Percentiles rank a stretch among this genome's conserved stretches.
Evolutionary conservation across 345 rosid genomes (phyloP).

Genomic region (Gossypium raimondii): DNA sequence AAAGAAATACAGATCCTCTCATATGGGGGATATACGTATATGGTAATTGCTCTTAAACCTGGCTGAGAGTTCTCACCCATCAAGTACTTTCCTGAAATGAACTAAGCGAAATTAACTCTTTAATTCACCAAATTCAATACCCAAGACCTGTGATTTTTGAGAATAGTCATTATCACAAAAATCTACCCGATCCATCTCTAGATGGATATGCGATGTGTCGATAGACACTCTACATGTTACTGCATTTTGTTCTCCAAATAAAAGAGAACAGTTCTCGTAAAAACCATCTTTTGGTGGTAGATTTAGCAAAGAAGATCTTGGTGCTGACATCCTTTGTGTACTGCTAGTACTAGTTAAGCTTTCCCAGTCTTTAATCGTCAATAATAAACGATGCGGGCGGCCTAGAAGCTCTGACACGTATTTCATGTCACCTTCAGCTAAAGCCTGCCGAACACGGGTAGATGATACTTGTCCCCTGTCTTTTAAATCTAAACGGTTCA

Average conservation of each 20-base stretch:
- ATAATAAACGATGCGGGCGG: constrained; percentile 67
- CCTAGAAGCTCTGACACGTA: constrained; percentile 86
- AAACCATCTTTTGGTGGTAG: constrained; percentile 70
- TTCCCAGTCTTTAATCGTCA: constrained; percentile 35
- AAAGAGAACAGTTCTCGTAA: constrained; percentile 48
- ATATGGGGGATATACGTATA: neutral
- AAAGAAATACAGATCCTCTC: neutral
- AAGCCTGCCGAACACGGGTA: constrained; percentile 88
- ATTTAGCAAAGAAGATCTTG: constrained; percentile 60
- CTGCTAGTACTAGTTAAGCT: constrained; percentile 22
- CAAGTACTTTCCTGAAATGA: constrained; percentile 1
- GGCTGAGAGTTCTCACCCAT: constrained; percentile 15
- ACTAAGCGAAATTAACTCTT: constrained; percentile 10
- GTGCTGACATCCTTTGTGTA: constrained; percentile 39
- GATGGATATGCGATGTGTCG: constrained; percentile 47
- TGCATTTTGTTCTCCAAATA: constrained; percentile 33
- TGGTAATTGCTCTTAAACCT: constrained; percentile 1
- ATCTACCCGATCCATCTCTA: constrained; percentile 44
- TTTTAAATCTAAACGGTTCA: constrained; percentile 38
- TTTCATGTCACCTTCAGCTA: constrained; percentile 68
- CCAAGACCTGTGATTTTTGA: constrained; percentile 43
- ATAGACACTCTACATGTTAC: constrained; percentile 61
- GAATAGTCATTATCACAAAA: constrained; percentile 30
- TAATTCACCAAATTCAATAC: constrained; percentile 59
- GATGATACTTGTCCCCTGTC: constrained; percentile 94